Evolutionary conservation across 305 asterid genomes (phyloP).

Genomic region (Rubia tinctorum): DNA sequence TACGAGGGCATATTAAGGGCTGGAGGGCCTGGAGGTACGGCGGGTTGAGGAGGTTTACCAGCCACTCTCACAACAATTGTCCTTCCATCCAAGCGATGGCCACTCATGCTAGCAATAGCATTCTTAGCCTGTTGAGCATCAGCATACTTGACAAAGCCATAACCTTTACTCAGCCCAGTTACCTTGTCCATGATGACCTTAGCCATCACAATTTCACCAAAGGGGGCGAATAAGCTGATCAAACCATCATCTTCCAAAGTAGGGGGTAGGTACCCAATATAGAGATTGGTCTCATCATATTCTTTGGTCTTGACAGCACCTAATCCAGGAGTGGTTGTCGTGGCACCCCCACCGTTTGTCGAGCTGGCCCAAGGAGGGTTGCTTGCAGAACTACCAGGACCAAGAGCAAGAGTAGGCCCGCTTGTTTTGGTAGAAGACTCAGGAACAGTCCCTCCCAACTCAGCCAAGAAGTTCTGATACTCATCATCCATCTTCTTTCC

Average conservation of each 20-base stretch:
- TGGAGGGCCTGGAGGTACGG: slow-evolving; percentile 85
- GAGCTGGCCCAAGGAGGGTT: slow-evolving; percentile 89
- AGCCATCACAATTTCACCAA: slow-evolving; percentile 96
- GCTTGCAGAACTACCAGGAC: slow-evolving; percentile 49
- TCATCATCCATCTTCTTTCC: slow-evolving; percentile 99
- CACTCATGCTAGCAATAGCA: slow-evolving; percentile 91
- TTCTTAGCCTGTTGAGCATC: slow-evolving; percentile 81
- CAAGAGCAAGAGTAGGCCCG: slow-evolving; percentile 65
- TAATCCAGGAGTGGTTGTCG: slow-evolving; percentile 38
- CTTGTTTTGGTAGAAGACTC: slow-evolving; percentile 53
- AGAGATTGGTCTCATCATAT: slow-evolving; percentile 78
- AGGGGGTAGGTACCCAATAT: slow-evolving; percentile 91
- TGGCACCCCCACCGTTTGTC: slow-evolving; percentile 27
- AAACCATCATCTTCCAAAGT: slow-evolving; percentile 81
- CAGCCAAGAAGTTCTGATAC: slow-evolving; percentile 88
- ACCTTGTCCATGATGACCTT: slow-evolving; percentile 89
- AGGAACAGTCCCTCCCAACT: slow-evolving; percentile 85
- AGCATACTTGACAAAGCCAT: slow-evolving; percentile 92
- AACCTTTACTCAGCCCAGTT: slow-evolving; percentile 79
- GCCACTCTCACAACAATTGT: slow-evolving; percentile 94
- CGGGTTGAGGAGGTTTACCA: slow-evolving; percentile 90
- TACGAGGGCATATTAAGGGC: slow-evolving; percentile 57
- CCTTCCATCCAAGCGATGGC: slow-evolving; percentile 91
- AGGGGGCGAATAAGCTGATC: slow-evolving; percentile 71
- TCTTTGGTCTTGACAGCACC: slow-evolving; percentile 82